A percentile compares a stretch with the other conserved stretches of the same genome.
Conservation (phyloP, 805 yeast species). For the Sungouiella blattae region DNA sequence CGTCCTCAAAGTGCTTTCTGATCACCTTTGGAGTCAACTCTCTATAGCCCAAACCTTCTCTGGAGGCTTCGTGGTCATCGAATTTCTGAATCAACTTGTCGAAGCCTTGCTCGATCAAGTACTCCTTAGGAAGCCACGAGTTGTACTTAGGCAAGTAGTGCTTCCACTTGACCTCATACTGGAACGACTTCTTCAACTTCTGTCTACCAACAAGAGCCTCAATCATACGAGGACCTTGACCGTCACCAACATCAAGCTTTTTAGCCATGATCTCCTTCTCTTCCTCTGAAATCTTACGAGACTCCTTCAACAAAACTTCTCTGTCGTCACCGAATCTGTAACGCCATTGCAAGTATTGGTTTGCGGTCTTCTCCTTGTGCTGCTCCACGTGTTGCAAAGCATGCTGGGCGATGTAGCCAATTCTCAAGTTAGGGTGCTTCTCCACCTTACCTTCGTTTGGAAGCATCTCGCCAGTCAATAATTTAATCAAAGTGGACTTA, state of each 20-base stretch:
- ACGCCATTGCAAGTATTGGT: conserved; percentile 98
- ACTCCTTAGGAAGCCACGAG: conserved; percentile 88
- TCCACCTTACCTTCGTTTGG: conserved; percentile 89
- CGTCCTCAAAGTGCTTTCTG: conserved; percentile 94
- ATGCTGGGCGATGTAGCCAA: conserved; percentile 98
- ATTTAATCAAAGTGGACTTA: conserved; percentile 90
- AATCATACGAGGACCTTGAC: conserved; percentile 80
- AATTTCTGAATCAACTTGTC: conserved; percentile 42
- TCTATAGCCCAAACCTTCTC: conserved; percentile 50
- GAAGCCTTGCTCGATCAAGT: conserved; percentile 55
- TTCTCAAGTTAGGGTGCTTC: conserved; percentile 96
- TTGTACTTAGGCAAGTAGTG: conserved; percentile 89
- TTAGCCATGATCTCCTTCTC: conserved; percentile 76
- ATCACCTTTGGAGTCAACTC: conserved; percentile 81
- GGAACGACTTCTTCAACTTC: conserved; percentile 93
- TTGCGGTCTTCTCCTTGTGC: conserved; percentile 97
- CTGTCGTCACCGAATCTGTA: conserved; percentile 97
- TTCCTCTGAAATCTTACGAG: conserved; percentile 70
- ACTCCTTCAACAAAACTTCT: conserved; percentile 90
- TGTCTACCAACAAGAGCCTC: conserved; percentile 98
- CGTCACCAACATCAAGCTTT: conserved; percentile 78
- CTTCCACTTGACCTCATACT: conserved; percentile 94
- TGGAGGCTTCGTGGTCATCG: conserved; percentile 47
- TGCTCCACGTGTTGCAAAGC: conserved; percentile 96
- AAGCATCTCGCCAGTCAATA: conserved; percentile 86